These are phyloP conservation scores for Aspergillus proliferans DNA, from an alignment of 2,329 filamentous ascomycete genomes.

Conservation along the genomic window DNA sequence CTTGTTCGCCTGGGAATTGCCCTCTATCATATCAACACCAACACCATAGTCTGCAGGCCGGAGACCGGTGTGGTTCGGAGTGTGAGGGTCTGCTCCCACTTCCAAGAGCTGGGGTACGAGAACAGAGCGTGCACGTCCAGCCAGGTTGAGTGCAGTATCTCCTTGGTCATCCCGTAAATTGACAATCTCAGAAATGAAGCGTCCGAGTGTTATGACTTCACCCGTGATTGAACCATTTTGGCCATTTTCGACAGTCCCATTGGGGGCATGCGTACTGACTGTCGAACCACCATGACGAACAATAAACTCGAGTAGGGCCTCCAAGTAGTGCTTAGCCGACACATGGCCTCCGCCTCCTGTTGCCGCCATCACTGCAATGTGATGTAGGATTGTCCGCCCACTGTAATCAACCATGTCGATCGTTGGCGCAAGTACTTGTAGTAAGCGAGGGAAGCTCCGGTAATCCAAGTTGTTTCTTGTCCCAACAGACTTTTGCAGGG, in stretches of 20 bases:
- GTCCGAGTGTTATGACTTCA: constrained; percentile 75
- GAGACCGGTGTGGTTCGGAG: constrained; percentile 83
- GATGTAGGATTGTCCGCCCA: constrained; percentile 86
- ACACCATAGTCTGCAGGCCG: constrained; percentile 93
- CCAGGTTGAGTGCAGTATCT: constrained; percentile 91
- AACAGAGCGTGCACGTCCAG: constrained; percentile 87
- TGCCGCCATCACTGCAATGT: constrained; percentile 91
- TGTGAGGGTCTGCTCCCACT: constrained; percentile 87
- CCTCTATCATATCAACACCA: constrained; percentile 57
- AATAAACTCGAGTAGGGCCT: constrained; percentile 89
- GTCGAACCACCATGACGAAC: constrained; percentile 72
- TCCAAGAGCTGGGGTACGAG: constrained; percentile 96
- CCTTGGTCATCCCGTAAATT: constrained; percentile 91
- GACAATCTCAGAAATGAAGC: constrained; percentile 95
- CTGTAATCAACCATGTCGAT: constrained; percentile 87
- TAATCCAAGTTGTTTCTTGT: constrained; percentile 94
- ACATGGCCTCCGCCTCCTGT: constrained; percentile 89
- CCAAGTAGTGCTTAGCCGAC: constrained; percentile 83
- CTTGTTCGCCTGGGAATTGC: constrained; percentile 40
- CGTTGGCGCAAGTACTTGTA: constrained; percentile 81
- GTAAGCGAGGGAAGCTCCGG: constrained; percentile 78
- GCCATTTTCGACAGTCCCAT: constrained; percentile 20
- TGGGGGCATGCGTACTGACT: constrained; percentile 45
- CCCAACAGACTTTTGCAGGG: constrained; percentile 83
- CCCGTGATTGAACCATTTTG: constrained; percentile 24